A percentile compares a stretch with the other conserved stretches of the same genome.
phyloP scores from a whole-genome alignment of 306 rosid species.

The Glycyrrhiza uralensis region DNA sequence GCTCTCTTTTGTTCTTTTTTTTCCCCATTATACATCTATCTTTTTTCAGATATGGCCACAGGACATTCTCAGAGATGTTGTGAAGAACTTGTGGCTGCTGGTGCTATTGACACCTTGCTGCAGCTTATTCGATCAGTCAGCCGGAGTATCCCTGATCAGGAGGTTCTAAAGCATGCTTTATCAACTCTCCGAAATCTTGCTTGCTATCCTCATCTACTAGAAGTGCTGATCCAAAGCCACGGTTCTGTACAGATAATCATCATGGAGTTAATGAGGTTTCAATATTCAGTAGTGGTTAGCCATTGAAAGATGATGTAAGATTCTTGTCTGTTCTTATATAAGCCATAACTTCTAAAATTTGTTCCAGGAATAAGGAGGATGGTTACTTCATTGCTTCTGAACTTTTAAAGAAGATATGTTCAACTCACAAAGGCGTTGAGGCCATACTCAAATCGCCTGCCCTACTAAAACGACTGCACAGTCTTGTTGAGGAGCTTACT shows the following conservation, averaged over 20 bases:
- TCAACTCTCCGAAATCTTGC: slow-evolving; percentile 81
- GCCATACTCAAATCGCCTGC: slow-evolving; percentile 59
- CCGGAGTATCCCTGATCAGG: slow-evolving; percentile 93
- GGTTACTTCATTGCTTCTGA: slow-evolving; percentile 73
- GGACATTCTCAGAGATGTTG: slow-evolving; percentile 82
- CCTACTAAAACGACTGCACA: slow-evolving; percentile 57
- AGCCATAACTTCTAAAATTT: background rate
- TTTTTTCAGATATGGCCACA: slow-evolving; percentile 73
- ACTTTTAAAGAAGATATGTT: slow-evolving; percentile 60
- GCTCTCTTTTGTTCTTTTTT: background rate
- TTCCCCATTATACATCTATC: background rate
- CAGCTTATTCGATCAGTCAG: slow-evolving; percentile 70
- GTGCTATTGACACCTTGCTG: slow-evolving; percentile 70
- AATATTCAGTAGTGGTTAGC: background rate
- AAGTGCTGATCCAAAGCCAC: slow-evolving; percentile 48
- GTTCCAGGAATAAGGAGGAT: slow-evolving; percentile 84
- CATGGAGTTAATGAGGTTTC: slow-evolving; percentile 66
- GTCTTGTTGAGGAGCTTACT: slow-evolving; percentile 67
- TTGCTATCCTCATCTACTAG: slow-evolving; percentile 71
- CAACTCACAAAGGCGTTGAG: slow-evolving; percentile 51
- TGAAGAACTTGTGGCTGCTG: slow-evolving; percentile 82
- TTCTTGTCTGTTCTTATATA: background rate
- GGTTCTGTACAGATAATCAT: slow-evolving; percentile 58
- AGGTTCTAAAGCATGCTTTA: slow-evolving; percentile 60
- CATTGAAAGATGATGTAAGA: background rate